Conservation (phyloP, 805 yeast genomes). For the Komagataella phaffii region DNA sequence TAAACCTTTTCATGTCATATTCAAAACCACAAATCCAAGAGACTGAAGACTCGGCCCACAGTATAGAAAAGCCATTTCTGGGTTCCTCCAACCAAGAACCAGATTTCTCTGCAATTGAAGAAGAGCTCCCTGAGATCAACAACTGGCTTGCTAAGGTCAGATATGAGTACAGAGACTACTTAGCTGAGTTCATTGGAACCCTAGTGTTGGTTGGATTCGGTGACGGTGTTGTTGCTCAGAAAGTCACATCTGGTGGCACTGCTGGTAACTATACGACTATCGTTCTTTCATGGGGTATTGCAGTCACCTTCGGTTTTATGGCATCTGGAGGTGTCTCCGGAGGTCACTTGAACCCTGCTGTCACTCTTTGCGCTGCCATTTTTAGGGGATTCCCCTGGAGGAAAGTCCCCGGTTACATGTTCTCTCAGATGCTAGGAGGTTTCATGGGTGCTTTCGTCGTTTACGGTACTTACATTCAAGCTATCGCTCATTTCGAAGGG, state of each 20-base stretch:
- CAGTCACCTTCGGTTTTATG: constrained; percentile 36
- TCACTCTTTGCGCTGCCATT: constrained; percentile 30
- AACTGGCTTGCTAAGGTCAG: constrained; percentile 19
- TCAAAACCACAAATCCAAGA: not conserved
- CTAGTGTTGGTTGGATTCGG: constrained; percentile 31
- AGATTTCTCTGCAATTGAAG: not conserved
- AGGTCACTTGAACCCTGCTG: constrained; percentile 45
- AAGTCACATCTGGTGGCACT: constrained; percentile 19
- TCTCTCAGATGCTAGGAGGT: constrained; percentile 36
- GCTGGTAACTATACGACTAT: constrained; percentile 28
- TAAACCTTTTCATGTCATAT: not conserved
- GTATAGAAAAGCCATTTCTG: not conserved
- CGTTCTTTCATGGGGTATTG: constrained; percentile 40
- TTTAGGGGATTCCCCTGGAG: constrained; percentile 39
- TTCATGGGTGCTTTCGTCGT: constrained; percentile 30
- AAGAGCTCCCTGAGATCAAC: constrained; percentile 2
- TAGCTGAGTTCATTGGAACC: constrained; percentile 41
- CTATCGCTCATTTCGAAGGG: constrained; percentile 24
- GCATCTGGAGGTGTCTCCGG: constrained; percentile 43
- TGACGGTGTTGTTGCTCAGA: constrained; percentile 35
- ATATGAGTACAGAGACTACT: constrained; percentile 25
- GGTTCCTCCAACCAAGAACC: not conserved
- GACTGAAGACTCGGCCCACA: not conserved
- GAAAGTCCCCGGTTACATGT: constrained; percentile 29
- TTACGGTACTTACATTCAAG: constrained; percentile 28